Evolutionary conservation across 352 stramenopile genomes (phyloP).

Genomic region (Peronospora tabacina): DNA sequence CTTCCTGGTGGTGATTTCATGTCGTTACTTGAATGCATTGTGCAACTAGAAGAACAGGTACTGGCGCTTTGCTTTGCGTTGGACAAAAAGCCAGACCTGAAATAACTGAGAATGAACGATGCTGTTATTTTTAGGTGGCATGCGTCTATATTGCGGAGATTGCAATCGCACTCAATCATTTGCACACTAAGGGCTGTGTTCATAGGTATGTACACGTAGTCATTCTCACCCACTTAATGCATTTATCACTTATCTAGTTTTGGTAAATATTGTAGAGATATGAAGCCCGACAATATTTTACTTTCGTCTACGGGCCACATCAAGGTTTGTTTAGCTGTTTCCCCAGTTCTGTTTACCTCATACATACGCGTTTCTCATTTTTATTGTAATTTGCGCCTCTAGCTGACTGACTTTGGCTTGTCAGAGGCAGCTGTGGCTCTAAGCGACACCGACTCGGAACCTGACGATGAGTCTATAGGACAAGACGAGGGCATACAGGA

Average conservation of each 20-base stretch:
- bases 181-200: conserved; percentile 80
- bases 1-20: conserved; percentile 87
- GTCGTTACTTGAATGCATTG: conserved; percentile 83
- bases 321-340: conserved; percentile 40
- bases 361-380: conserved; percentile 2
- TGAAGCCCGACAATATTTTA: conserved; percentile 88
- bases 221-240: conserved; percentile 1
- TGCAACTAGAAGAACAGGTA: conserved; percentile 83
- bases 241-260: conserved; percentile 13
- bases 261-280: conserved; percentile 41
- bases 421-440: conserved; percentile 67
- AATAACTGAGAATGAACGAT: conserved; percentile 4
- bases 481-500: conserved; percentile 7
- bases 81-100: not conserved
- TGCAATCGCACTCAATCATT: conserved; percentile 75
- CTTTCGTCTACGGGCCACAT: conserved; percentile 84
- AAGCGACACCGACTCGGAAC: conserved; percentile 26
- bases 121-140: conserved; percentile 41
- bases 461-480: conserved; percentile 24
- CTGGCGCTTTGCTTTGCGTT: not conserved
- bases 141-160: conserved; percentile 86
- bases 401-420: conserved; percentile 84
- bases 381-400: not conserved
- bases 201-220: conserved; percentile 42
- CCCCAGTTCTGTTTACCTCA: not conserved